Evolutionary conservation across 176 grass and related monocot species (phyloP).

Genomic region (Rhynchospora breviuscula): DNA sequence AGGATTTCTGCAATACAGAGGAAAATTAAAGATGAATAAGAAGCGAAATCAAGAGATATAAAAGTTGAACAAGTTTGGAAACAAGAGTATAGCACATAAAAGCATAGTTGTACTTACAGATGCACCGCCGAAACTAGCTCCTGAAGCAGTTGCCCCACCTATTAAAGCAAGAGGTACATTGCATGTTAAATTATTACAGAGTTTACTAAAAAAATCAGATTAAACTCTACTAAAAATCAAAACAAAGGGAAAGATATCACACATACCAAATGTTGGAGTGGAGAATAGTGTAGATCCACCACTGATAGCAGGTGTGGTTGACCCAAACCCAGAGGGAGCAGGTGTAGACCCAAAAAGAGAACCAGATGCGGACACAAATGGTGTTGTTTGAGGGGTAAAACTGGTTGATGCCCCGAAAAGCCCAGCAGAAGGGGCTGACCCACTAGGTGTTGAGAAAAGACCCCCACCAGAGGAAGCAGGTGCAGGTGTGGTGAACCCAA

Average conservation of each 20-base stretch:
- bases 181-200: slow-evolving; percentile 1
- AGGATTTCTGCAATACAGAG: slow-evolving; percentile 34
- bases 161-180: slow-evolving; percentile 22
- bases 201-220: background rate
- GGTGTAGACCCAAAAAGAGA: slow-evolving; percentile 50
- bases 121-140: slow-evolving; percentile 81
- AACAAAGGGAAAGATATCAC: slow-evolving; percentile 5
- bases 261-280: slow-evolving; percentile 59
- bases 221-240: background rate
- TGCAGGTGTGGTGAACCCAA: slow-evolving; percentile 38
- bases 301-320: slow-evolving; percentile 28
- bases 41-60: slow-evolving; percentile 13
- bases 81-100: background rate
- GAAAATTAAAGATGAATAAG: background rate
- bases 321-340: slow-evolving; percentile 61
- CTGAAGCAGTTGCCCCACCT: slow-evolving; percentile 71
- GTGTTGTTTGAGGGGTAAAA: slow-evolving; percentile 50
- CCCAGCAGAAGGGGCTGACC: slow-evolving; percentile 48
- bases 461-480: slow-evolving; percentile 27
- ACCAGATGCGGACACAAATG: slow-evolving; percentile 70
- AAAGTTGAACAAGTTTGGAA: background rate
- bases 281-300: slow-evolving; percentile 61
- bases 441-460: slow-evolving; percentile 71
- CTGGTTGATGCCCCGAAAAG: slow-evolving; percentile 56
- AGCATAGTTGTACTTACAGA: slow-evolving; percentile 49